Conservation (phyloP, 352 stramenopile species). For the Phytophthora fragariae region DNA sequence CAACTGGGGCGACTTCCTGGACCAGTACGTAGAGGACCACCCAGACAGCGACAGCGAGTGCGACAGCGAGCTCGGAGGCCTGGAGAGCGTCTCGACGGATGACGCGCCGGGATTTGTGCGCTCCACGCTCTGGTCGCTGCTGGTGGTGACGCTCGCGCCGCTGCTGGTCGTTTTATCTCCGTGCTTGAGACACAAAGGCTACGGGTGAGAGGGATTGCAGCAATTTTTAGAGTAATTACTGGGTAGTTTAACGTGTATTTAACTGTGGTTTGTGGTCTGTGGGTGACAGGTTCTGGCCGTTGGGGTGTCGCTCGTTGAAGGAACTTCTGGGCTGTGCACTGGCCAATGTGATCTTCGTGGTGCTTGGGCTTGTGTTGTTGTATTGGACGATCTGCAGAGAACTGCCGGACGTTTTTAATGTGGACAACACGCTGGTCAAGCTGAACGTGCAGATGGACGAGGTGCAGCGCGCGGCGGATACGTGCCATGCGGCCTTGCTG, state of each 20-base stretch:
- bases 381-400: constrained; percentile 76
- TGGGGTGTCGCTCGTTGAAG: constrained; percentile 64
- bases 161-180: constrained; percentile 68
- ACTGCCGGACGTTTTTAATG: constrained; percentile 52
- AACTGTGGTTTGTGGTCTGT: background rate
- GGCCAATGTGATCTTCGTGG: constrained; percentile 54
- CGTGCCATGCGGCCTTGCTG: constrained; percentile 53
- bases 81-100: constrained; percentile 15
- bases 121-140: constrained; percentile 65
- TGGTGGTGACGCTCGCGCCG: constrained; percentile 55
- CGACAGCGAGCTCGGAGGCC: constrained; percentile 47
- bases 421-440: constrained; percentile 46
- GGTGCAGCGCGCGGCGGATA: constrained; percentile 38
- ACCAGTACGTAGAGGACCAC: constrained; percentile 76
- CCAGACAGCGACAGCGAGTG: constrained; percentile 49
- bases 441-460: constrained; percentile 53
- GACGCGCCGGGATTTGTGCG: constrained; percentile 48
- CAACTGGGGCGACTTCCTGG: constrained; percentile 66
- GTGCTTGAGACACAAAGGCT: constrained; percentile 58
- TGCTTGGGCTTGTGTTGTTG: constrained; percentile 52
- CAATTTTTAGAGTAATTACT: background rate
- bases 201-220: constrained; percentile 45
- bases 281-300: constrained; percentile 70
- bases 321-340: constrained; percentile 56
- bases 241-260: background rate